Evolutionary conservation across 129 eudicot species (phyloP).

Genomic region (Artemisia tridentata): DNA sequence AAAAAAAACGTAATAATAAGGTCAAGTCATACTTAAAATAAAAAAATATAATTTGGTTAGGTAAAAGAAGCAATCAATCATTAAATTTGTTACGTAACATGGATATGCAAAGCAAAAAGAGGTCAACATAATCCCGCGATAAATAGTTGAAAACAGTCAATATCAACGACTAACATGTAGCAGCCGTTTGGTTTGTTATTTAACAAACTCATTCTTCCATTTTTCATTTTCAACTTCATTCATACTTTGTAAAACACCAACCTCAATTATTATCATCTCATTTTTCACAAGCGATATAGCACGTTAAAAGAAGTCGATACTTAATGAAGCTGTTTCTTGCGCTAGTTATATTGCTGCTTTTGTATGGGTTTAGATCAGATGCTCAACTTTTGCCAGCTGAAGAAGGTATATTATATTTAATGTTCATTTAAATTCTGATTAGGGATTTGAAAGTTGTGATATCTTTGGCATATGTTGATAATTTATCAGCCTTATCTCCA

Average conservation of each 20-base stretch:
- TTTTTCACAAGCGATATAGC: neutral
- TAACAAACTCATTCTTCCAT: slow-evolving; percentile 18
- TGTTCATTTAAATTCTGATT: too few relatives aligned
- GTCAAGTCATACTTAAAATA: too few relatives aligned
- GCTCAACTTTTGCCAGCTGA: slow-evolving; percentile 52
- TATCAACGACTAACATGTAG: slow-evolving; percentile 7
- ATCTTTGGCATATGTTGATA: too few relatives aligned
- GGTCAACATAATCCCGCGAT: slow-evolving; percentile 24
- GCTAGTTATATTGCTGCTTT: slow-evolving; percentile 10
- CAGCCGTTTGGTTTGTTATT: neutral
- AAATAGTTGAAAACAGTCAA: slow-evolving; percentile 24
- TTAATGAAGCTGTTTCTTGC: neutral
- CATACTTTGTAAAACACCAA: slow-evolving; percentile 2
- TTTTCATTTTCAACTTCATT: neutral
- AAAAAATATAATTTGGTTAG: too few relatives aligned
- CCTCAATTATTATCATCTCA: neutral
- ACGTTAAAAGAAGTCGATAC: too few relatives aligned
- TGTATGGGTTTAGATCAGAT: slow-evolving; percentile 26
- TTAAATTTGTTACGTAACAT: too few relatives aligned
- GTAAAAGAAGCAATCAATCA: too few relatives aligned
- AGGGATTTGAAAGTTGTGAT: too few relatives aligned
- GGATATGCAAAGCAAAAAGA: neutral
- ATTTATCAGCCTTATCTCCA: too few relatives aligned
- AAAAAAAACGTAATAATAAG: too few relatives aligned
- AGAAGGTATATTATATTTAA: slow-evolving; percentile 31